Conservation (phyloP, 495 filamentous ascomycete species). For the Aspergillus kassunensis region DNA sequence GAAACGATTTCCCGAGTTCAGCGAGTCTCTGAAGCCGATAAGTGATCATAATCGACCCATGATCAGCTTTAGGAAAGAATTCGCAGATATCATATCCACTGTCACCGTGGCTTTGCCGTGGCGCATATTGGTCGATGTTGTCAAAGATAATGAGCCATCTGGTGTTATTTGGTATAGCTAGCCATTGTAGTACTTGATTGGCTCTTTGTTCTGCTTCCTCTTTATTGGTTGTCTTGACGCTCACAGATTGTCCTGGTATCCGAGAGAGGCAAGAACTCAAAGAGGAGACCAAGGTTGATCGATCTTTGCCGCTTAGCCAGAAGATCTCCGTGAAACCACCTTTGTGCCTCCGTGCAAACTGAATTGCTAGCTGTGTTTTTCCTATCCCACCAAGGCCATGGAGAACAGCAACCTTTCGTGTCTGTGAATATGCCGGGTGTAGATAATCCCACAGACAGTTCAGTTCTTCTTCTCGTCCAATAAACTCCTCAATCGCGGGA, state of each 20-base stretch:
- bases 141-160: conserved; percentile 40
- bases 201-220: background rate
- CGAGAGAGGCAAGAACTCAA: conserved; percentile 15
- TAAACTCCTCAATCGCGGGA: conserved; percentile 23
- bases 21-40: conserved; percentile 26
- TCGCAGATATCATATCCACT: background rate
- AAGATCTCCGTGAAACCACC: conserved; percentile 28
- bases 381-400: conserved; percentile 41
- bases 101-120: conserved; percentile 24
- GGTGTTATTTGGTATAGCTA: conserved; percentile 20
- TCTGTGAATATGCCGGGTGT: conserved; percentile 7
- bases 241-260: conserved; percentile 6
- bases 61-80: conserved; percentile 31
- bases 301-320: conserved; percentile 29
- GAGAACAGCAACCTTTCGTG: conserved; percentile 27
- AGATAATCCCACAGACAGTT: conserved; percentile 21
- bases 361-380: conserved; percentile 41
- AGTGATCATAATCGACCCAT: conserved; percentile 40
- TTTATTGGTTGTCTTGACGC: conserved; percentile 6
- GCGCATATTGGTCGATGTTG: conserved; percentile 35
- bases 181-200: background rate
- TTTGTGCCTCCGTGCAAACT: conserved; percentile 29
- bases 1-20: conserved; percentile 22
- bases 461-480: conserved; percentile 26
- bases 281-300: conserved; percentile 15